These are phyloP conservation scores for Psilocybe sp. DNA, from an alignment of 768 basidiomycete genomes.

Conservation along the genomic window DNA sequence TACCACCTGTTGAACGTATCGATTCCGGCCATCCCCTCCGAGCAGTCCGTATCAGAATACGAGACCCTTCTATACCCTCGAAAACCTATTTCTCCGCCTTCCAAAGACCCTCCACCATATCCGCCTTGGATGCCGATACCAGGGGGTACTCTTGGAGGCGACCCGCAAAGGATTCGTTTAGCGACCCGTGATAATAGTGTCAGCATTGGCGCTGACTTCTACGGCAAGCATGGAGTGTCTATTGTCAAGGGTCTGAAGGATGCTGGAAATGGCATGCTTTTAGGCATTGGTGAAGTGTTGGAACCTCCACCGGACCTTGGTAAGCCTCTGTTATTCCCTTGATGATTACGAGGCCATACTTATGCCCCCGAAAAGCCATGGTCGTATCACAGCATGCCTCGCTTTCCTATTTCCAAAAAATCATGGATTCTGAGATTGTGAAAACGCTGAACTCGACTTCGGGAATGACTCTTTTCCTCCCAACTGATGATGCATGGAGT, in stretches of 20 bases:
- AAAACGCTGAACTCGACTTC: slow-evolving; percentile 61
- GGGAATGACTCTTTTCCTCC: slow-evolving; percentile 86
- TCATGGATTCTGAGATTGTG: slow-evolving; percentile 61
- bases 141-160: slow-evolving; percentile 74
- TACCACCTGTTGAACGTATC: slow-evolving; percentile 92
- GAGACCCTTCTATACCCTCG: slow-evolving; percentile 75
- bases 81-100: slow-evolving; percentile 53
- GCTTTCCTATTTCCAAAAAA: slow-evolving; percentile 70
- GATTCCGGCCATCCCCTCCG: slow-evolving; percentile 42
- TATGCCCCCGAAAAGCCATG: slow-evolving; percentile 40
- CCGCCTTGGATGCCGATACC: slow-evolving; percentile 87
- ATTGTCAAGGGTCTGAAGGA: slow-evolving; percentile 55
- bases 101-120: slow-evolving; percentile 63
- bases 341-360: background rate
- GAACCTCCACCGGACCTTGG: slow-evolving; percentile 73
- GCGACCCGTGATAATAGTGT: slow-evolving; percentile 43
- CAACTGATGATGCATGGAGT: slow-evolving; percentile 83
- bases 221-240: slow-evolving; percentile 70
- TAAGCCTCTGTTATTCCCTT: slow-evolving; percentile 31
- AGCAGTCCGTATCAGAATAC: slow-evolving; percentile 38
- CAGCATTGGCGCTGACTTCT: slow-evolving; percentile 74
- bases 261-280: slow-evolving; percentile 73
- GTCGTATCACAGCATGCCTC: slow-evolving; percentile 57
- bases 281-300: slow-evolving; percentile 75
- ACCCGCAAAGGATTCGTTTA: slow-evolving; percentile 79